Evolutionary conservation across 2,329 filamentous ascomycete species (phyloP).

Genomic region (Epichloe amarillans): DNA sequence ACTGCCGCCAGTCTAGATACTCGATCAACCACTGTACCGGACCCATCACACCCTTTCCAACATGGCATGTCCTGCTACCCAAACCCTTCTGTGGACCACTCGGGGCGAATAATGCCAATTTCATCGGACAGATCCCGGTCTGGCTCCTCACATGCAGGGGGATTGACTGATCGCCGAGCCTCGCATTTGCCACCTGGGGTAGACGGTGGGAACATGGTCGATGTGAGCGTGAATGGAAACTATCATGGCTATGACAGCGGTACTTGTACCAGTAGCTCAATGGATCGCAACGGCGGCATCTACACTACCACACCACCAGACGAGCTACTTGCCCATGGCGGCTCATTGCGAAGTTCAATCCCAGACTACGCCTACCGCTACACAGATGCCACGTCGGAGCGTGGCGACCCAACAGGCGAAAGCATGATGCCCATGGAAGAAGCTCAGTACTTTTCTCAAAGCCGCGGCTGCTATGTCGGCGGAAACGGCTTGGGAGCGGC

Average conservation of each 20-base stretch:
- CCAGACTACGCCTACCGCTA: conserved; percentile 19
- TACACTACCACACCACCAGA: conserved; percentile 8
- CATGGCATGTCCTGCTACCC: conserved; percentile 6
- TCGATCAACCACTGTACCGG: conserved; percentile 7
- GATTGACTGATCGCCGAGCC: neutral
- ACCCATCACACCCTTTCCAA: conserved; percentile 12
- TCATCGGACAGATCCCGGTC: neutral
- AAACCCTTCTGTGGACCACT: conserved; percentile 2
- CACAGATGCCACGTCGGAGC: conserved; percentile 11
- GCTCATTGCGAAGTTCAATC: conserved; percentile 8
- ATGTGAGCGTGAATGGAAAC: neutral
- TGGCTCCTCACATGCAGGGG: neutral
- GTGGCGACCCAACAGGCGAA: neutral
- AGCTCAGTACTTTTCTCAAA: neutral
- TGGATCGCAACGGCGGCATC: conserved; percentile 4
- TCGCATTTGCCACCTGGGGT: neutral
- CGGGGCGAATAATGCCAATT: neutral
- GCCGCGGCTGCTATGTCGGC: neutral
- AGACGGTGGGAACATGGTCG: neutral
- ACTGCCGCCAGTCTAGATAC: conserved; percentile 8
- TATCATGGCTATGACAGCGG: conserved; percentile 1
- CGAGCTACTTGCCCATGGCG: conserved; percentile 9
- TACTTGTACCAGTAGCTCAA: neutral
- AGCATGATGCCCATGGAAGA: conserved; percentile 1
- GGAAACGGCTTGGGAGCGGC: neutral